phyloP scores from a whole-genome alignment of 2,329 filamentous ascomycete species.

The Geosmithia putterillii region DNA sequence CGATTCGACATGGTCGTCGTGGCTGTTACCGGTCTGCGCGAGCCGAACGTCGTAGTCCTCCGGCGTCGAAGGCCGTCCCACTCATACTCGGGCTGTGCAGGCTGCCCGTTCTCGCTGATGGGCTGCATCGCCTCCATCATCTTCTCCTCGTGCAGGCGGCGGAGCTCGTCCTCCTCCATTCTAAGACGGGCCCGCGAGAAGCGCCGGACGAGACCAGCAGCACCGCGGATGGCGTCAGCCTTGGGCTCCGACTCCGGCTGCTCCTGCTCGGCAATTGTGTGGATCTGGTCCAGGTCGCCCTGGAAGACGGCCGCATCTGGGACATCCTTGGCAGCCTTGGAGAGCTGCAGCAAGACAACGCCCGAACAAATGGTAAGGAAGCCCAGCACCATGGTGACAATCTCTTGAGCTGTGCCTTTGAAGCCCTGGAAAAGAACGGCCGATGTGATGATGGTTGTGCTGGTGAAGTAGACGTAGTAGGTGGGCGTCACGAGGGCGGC shows the following conservation, averaged over 20 bases:
- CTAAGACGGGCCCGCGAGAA: slow-evolving; percentile 65
- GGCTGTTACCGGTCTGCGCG: slow-evolving; percentile 2
- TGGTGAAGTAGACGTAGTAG: slow-evolving; percentile 98
- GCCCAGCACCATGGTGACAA: slow-evolving; percentile 81
- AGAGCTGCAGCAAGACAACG: slow-evolving; percentile 87
- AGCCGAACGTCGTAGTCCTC: slow-evolving; percentile 26
- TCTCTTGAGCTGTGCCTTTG: slow-evolving; percentile 70
- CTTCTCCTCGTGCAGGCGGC: slow-evolving; percentile 68
- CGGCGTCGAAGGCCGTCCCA: slow-evolving; percentile 85
- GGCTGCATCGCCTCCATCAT: slow-evolving; percentile 56
- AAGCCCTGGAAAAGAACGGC: slow-evolving; percentile 88
- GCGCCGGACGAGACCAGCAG: slow-evolving; percentile 76
- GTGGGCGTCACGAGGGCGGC: slow-evolving; percentile 94
- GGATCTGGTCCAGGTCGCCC: slow-evolving; percentile 87
- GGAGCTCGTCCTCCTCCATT: slow-evolving; percentile 70
- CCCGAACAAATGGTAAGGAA: slow-evolving; percentile 91
- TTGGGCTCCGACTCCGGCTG: slow-evolving; percentile 95
- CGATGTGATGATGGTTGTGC: slow-evolving; percentile 86
- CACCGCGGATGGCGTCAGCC: slow-evolving; percentile 86
- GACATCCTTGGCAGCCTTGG: slow-evolving; percentile 95
- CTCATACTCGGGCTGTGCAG: slow-evolving; percentile 43
- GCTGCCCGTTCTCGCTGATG: slow-evolving; percentile 63
- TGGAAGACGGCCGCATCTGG: slow-evolving; percentile 86
- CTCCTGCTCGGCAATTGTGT: slow-evolving; percentile 88
- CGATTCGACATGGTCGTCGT: slow-evolving; percentile 7